Evolutionary conservation across 768 basidiomycete species (phyloP).

Genomic region (Naganishia vaughanmartiniae): DNA sequence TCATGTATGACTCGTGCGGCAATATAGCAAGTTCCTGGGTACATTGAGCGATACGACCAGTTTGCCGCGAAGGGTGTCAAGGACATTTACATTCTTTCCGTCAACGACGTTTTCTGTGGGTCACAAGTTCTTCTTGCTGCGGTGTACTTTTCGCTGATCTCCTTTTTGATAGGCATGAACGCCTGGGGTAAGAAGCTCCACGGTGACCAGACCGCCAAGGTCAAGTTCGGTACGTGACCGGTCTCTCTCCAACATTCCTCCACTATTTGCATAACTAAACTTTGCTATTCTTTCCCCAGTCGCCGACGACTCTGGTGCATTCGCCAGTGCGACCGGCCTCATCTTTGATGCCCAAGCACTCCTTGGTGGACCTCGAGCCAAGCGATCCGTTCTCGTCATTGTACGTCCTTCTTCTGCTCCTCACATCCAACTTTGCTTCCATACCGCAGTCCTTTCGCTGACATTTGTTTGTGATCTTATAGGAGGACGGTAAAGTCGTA

Average conservation of each 20-base stretch:
- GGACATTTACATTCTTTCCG: conserved; percentile 65
- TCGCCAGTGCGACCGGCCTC: conserved; percentile 61
- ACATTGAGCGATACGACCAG: conserved; percentile 64
- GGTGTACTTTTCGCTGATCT: neutral
- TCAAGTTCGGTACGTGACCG: conserved; percentile 51
- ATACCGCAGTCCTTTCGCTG: conserved; percentile 43
- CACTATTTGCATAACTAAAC: too few species aligned
- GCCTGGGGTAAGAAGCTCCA: conserved; percentile 54
- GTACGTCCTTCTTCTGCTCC: conserved; percentile 41
- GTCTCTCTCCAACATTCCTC: neutral
- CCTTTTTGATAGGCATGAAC: conserved; percentile 38
- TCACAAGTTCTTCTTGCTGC: neutral
- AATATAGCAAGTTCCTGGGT: conserved; percentile 57
- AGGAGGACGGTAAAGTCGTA: conserved; percentile 70
- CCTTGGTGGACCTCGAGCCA: conserved; percentile 68
- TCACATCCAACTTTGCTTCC: neutral
- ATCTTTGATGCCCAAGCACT: conserved; percentile 63
- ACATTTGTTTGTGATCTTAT: conserved; percentile 60
- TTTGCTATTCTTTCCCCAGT: conserved; percentile 41
- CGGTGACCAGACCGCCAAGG: conserved; percentile 60
- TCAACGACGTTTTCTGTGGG: conserved; percentile 69
- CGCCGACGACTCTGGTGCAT: conserved; percentile 66
- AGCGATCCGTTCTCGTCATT: conserved; percentile 55
- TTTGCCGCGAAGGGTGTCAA: conserved; percentile 75
- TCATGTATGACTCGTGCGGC: neutral